Evolutionary conservation across 2,329 filamentous ascomycete species (phyloP), one percentile per base, ranked within the genome.

Genomic region (Monosporascus ibericus): DNA sequence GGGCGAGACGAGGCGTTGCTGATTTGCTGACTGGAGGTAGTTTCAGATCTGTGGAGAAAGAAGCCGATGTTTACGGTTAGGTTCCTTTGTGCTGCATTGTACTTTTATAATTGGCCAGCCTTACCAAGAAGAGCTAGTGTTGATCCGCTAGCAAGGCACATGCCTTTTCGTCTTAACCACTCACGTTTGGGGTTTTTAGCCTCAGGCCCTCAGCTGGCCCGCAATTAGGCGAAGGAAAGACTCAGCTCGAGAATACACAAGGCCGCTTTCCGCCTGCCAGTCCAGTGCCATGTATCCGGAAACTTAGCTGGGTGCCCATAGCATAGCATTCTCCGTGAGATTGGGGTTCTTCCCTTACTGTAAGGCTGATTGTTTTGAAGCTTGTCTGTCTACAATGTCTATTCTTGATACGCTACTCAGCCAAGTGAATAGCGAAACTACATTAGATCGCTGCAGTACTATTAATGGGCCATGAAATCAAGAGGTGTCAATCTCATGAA

Each of bases 21-120:
- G 42, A 46, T 18, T 18, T 18, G 17, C 22, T 34, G 30, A 34
- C 30, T 34, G 5, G 9, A 34, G 11, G 30, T 34, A 5, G 42
- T 46, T 46, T 46, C 42, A 46, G 42, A 46, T 46, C 42, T 27
- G 22, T 46, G 42, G 42, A 30, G 42, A 46, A n/a, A 46, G n/a
- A 30, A 15, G 22, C 20, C 11, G 11, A n/a, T 27, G 24, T 14
- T 46, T 46, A 22, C 42, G 24, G 42, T 30, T 46, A 46, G 15
- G 42, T n/a, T 18, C 42, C 2, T 27, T 46, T n/a, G 6, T 7
- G 22, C n/a, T 27, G 24, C 24, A 9, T 5, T 14, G 30, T 14
- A 34, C 30, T 34, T 34, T 34, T 34, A 46, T 14, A 46, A 46
- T 27, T 27, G n/a, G 42, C 15, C 24, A 46, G 42, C 42, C 42